phyloP scores from a whole-genome alignment of 148 eudicot genomes.

The Gaultheria prostrata region DNA sequence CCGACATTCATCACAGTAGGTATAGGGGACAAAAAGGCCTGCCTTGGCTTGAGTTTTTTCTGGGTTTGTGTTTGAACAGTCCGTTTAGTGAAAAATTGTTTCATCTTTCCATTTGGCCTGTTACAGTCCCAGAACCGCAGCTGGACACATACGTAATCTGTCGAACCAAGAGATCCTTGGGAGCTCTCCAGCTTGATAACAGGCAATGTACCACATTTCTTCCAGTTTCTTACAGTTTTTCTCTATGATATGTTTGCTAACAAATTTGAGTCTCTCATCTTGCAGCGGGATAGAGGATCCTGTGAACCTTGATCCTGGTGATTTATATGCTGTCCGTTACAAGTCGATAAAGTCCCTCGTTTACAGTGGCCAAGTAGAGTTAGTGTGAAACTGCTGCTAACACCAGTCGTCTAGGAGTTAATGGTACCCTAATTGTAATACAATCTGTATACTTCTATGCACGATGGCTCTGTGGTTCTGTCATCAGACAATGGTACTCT shows the following conservation, averaged over 20 bases:
- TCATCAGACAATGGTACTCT: neutral
- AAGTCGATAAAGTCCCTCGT: conserved; percentile 75
- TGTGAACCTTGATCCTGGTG: conserved; percentile 72
- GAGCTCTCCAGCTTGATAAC: conserved; percentile 82
- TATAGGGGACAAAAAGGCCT: neutral
- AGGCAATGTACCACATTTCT: conserved; percentile 32
- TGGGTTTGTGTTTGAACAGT: neutral
- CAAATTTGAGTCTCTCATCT: neutral
- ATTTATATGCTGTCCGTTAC: conserved; percentile 80
- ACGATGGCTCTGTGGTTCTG: neutral
- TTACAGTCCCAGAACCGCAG: conserved; percentile 68
- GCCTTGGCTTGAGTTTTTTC: neutral
- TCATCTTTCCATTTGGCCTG: neutral
- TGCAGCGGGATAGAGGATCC: conserved; percentile 75
- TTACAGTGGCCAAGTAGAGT: conserved; percentile 69
- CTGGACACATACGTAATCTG: conserved; percentile 75
- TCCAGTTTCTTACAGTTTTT: neutral
- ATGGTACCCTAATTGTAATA: neutral
- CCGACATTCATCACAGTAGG: neutral
- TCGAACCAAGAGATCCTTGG: conserved; percentile 69
- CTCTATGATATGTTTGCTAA: conserved; percentile 4
- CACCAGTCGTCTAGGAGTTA: neutral
- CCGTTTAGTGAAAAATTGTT: too few relatives aligned
- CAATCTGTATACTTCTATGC: neutral
- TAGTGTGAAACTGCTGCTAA: conserved; percentile 45